phyloP scores from a whole-genome alignment of 805 yeast species.

The Starmerella kuoi region DNA sequence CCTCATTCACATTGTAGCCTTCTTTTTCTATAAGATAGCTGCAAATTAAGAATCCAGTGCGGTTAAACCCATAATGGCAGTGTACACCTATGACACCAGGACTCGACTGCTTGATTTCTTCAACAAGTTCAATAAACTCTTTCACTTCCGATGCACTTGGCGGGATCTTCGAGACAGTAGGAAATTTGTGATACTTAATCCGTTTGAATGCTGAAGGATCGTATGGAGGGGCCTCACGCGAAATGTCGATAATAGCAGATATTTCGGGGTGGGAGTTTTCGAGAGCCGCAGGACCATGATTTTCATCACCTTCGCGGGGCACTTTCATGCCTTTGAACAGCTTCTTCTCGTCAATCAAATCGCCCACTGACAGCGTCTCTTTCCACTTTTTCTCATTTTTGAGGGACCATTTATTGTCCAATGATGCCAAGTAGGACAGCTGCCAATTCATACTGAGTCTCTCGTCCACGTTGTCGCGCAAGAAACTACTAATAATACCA shows the following conservation, averaged over 20 bases:
- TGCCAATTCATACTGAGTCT: slow-evolving; percentile 64
- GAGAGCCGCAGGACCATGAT: slow-evolving; percentile 46
- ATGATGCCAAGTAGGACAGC: slow-evolving; percentile 37
- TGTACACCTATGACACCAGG: slow-evolving; percentile 48
- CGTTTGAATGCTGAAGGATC: slow-evolving; percentile 44
- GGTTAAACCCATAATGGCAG: slow-evolving; percentile 71
- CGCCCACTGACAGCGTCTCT: slow-evolving; percentile 37
- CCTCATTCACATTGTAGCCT: slow-evolving; percentile 50
- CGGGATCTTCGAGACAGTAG: slow-evolving; percentile 66
- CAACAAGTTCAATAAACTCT: slow-evolving; percentile 38
- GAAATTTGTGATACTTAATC: slow-evolving; percentile 54
- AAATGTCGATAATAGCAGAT: slow-evolving; percentile 53
- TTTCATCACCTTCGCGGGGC: slow-evolving; percentile 47
- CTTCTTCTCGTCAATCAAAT: slow-evolving; percentile 28
- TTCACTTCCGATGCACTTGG: slow-evolving; percentile 52
- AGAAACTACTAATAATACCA: slow-evolving; percentile 48
- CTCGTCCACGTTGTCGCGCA: slow-evolving; percentile 38
- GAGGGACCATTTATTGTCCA: slow-evolving; percentile 66
- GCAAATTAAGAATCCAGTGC: slow-evolving; percentile 64
- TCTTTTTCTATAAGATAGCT: slow-evolving; percentile 51
- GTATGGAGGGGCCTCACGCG: slow-evolving; percentile 54
- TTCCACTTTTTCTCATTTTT: slow-evolving; percentile 68
- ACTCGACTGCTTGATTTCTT: slow-evolving; percentile 1
- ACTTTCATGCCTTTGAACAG: slow-evolving; percentile 65
- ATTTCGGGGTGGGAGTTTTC: slow-evolving; percentile 43